Base-by-base conservation (phyloP, 176 grass and related monocot genomes). In the Avena atlantica region DNA sequence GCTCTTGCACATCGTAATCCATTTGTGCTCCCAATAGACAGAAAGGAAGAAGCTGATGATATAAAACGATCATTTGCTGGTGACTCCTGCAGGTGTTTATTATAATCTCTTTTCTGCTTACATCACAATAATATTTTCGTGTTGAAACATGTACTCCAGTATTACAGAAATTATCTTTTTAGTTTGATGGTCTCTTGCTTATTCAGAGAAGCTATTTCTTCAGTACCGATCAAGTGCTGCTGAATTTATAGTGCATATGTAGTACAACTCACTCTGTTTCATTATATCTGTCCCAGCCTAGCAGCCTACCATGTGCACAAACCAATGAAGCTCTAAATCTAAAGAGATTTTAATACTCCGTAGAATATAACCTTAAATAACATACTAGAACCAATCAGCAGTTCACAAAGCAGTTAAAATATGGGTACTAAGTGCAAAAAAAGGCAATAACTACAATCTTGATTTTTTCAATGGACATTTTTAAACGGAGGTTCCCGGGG, bases 21-120 rank as follows among this genome's bases (percentile, higher is more conserved):
- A 81, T 98, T 98, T 91, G 92, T 98, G 19, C 88, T 95, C 64
- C 96, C 96, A 81, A 95, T 98, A 82, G 94, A 92, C 88, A 89
- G 90, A 87, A 98, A 95, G 86, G 90, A 98, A 90, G 93, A 98
- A 89, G 93, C 92, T 85, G 92, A 98, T 91, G 93, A 88, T 92
- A 92, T 90, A 53, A 98, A 98, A 95, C 87, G 93, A 88, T 94
- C 86, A 65, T 98, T 98, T 86, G 96, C 93, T 81, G 86, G 79
- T 76, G 92, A 98, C 74, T 95, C 96, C 24, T 98, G 82, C 93
- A 98, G 96, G 96, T 92, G 76, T 66, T 74, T 76, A 2, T 87
- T 79, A 14, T 65, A 84, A 79, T 63, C 16, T 87, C 44, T 84
- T 65, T 63, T 84, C 37, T 88, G 31, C 24, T 91, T 86, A 17